Conservation (phyloP, 805 yeast genomes). For the Spencermartinsiella europaea region DNA sequence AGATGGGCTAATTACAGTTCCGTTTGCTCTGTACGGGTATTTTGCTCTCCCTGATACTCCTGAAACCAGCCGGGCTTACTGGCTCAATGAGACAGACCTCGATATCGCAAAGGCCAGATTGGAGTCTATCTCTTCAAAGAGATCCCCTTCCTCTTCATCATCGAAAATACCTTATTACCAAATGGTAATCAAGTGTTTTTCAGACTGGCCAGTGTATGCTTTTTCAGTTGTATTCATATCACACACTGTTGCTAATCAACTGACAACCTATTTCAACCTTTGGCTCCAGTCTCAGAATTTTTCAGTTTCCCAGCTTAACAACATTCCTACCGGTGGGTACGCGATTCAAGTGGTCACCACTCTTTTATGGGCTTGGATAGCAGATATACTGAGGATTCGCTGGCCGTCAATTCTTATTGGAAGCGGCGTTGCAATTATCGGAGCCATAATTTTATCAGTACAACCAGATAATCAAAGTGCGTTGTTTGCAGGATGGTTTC, state of each 20-base stretch:
- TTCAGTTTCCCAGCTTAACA: constrained; percentile 3
- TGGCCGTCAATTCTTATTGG: constrained; percentile 5
- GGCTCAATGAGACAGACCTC: constrained; percentile 39
- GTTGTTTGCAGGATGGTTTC: constrained; percentile 5
- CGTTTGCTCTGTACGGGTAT: constrained; percentile 41
- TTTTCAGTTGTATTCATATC: constrained; percentile 1
- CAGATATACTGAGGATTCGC: constrained; percentile 3
- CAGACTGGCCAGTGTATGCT: constrained; percentile 2
- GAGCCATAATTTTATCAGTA: not conserved
- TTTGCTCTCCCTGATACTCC: constrained; percentile 45
- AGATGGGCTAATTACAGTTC: constrained; percentile 41
- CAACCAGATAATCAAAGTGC: not conserved
- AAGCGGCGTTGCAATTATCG: not conserved
- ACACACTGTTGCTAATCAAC: constrained; percentile 5
- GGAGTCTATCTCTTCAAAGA: not conserved
- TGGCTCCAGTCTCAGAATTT: constrained; percentile 3
- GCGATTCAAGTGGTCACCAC: constrained; percentile 4
- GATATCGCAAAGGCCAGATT: constrained; percentile 29
- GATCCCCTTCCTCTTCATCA: not conserved
- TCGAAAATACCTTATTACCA: not conserved
- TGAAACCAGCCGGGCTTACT: constrained; percentile 40
- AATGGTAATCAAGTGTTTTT: not conserved
- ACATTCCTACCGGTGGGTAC: constrained; percentile 4
- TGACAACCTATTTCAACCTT: constrained; percentile 3
- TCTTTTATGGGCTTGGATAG: constrained; percentile 6